A percentile compares a stretch with the other conserved stretches of the same genome.
phyloP scores from a whole-genome alignment of 2,329 filamentous ascomycete species.

The Colletotrichum scovillei region DNA sequence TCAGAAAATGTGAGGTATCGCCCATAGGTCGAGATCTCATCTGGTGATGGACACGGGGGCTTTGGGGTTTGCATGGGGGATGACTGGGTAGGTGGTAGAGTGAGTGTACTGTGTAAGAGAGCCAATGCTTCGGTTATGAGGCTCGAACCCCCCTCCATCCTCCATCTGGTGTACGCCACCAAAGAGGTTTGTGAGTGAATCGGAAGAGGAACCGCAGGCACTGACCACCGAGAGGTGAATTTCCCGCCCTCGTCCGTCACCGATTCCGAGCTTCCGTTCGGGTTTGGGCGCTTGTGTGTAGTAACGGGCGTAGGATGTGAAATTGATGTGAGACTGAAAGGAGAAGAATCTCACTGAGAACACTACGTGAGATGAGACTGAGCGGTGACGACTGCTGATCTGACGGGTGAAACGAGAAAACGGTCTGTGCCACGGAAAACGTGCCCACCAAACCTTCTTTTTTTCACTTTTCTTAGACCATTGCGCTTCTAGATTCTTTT shows the following conservation, averaged over 20 bases:
- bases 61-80: slow-evolving; percentile 2
- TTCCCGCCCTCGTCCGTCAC: background rate
- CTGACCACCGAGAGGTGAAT: background rate
- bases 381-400: slow-evolving; percentile 18
- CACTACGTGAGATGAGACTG: slow-evolving; percentile 7
- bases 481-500: background rate
- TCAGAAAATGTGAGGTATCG: slow-evolving; percentile 1
- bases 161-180: slow-evolving; percentile 4
- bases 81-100: too few relatives aligned
- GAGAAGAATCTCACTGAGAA: background rate
- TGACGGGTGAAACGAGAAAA: slow-evolving; percentile 31
- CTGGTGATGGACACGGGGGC: slow-evolving; percentile 6
- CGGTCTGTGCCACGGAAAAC: slow-evolving; percentile 29
- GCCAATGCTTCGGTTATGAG: slow-evolving; percentile 21
- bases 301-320: background rate
- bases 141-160: background rate
- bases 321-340: background rate
- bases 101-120: background rate
- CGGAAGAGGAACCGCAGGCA: slow-evolving; percentile 20
- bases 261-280: slow-evolving; percentile 4
- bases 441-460: slow-evolving; percentile 26
- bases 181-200: background rate
- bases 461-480: background rate
- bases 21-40: slow-evolving; percentile 14
- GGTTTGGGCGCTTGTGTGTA: background rate